These are phyloP conservation scores for Penicillium maclennaniae DNA, from an alignment of 495 filamentous ascomycete species.

Conservation along the genomic window DNA sequence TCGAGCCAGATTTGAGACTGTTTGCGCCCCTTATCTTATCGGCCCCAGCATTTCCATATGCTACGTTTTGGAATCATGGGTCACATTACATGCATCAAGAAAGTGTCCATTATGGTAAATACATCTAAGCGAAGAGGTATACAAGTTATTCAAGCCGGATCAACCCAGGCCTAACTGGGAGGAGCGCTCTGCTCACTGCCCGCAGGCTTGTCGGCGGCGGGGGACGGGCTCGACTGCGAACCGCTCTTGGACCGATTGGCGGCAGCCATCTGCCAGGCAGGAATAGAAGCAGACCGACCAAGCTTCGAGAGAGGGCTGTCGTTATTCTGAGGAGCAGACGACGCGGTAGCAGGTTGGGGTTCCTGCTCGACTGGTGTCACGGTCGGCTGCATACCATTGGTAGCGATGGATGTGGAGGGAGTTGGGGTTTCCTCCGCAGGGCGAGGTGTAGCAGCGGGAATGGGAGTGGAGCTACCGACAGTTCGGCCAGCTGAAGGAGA, in stretches of 20 bases:
- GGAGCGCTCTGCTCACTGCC: conserved; percentile 32
- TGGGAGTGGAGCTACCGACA: conserved; percentile 24
- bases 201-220: conserved; percentile 16
- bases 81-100: not conserved
- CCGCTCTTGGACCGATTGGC: conserved; percentile 54
- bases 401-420: conserved; percentile 23
- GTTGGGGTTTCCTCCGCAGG: conserved; percentile 25
- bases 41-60: not conserved
- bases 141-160: conserved; percentile 11
- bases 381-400: conserved; percentile 27
- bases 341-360: conserved; percentile 34
- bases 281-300: conserved; percentile 67
- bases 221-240: conserved; percentile 28
- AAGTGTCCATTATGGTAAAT: conserved; percentile 21
- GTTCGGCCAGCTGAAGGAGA: conserved; percentile 35
- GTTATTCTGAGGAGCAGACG: conserved; percentile 34
- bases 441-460: conserved; percentile 24
- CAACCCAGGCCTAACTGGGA: conserved; percentile 20
- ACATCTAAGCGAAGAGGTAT: conserved; percentile 27
- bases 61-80: not conserved
- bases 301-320: conserved; percentile 41
- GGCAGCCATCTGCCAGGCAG: conserved; percentile 83
- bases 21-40: conserved; percentile 9
- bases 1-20: not conserved
- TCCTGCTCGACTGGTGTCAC: conserved; percentile 30